Evolutionary conservation across 306 rosid species (phyloP).

Genomic region (Sindora glabra): DNA sequence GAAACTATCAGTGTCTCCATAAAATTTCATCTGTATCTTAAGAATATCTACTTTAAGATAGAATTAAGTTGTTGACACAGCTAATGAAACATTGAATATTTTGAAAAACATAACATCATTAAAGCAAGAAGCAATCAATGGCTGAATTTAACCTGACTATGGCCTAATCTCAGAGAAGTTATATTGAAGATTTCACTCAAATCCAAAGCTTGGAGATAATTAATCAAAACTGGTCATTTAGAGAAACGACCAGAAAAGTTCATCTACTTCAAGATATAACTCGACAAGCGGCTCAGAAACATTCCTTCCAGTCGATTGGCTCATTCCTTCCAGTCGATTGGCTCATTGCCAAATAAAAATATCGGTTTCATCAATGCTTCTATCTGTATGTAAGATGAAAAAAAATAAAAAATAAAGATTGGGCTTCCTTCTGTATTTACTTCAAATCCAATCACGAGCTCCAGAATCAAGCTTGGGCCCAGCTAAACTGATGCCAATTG

Average conservation of each 20-base stretch:
- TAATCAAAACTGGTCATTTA: background rate
- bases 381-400: background rate
- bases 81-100: too few relatives aligned
- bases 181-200: too few relatives aligned
- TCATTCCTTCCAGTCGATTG: background rate
- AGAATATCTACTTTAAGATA: too few relatives aligned
- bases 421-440: too few relatives aligned
- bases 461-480: background rate
- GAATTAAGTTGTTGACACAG: too few relatives aligned
- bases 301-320: background rate
- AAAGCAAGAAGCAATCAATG: too few relatives aligned
- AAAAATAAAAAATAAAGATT: background rate
- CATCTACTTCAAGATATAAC: background rate
- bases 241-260: background rate
- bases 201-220: background rate
- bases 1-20: too few relatives aligned
- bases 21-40: too few relatives aligned
- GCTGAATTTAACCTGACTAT: too few relatives aligned
- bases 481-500: conserved; percentile 44
- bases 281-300: background rate
- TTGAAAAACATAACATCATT: too few relatives aligned
- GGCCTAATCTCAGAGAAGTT: too few relatives aligned
- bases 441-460: background rate
- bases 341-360: too few relatives aligned
- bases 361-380: background rate